phyloP scores from a whole-genome alignment of 345 rosid species.

The Chamaenerion angustifolium region DNA sequence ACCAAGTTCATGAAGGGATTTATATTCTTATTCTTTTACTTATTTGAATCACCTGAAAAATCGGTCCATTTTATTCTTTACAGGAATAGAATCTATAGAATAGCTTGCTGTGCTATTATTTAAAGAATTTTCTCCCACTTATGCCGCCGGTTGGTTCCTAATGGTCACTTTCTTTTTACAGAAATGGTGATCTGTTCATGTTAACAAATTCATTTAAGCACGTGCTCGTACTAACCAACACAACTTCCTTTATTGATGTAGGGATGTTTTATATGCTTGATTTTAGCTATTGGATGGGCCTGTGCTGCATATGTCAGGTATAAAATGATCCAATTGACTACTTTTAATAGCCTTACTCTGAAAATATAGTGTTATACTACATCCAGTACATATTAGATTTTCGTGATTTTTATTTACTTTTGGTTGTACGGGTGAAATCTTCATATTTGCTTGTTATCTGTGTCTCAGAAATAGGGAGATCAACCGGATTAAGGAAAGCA shows the following conservation, averaged over 20 bases:
- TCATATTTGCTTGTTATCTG: background rate
- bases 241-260: slow-evolving; percentile 12
- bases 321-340: background rate
- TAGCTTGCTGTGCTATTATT: too few relatives aligned
- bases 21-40: too few relatives aligned
- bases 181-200: background rate
- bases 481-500: slow-evolving; percentile 45
- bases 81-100: too few relatives aligned
- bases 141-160: too few relatives aligned
- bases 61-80: too few relatives aligned
- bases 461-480: slow-evolving; percentile 63
- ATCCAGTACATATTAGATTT: too few relatives aligned
- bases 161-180: background rate
- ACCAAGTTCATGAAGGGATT: too few relatives aligned
- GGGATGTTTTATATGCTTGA: slow-evolving; percentile 78
- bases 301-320: slow-evolving; percentile 91
- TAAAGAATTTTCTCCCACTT: too few relatives aligned
- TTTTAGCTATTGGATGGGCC: slow-evolving; percentile 90
- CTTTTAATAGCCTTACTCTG: too few relatives aligned
- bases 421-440: background rate
- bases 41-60: too few relatives aligned
- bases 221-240: background rate
- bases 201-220: background rate
- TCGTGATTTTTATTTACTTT: background rate
- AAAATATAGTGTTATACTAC: too few relatives aligned